Conservation (phyloP, 192 early-diverging fungal species). For the Lobosporangium transversale region DNA sequence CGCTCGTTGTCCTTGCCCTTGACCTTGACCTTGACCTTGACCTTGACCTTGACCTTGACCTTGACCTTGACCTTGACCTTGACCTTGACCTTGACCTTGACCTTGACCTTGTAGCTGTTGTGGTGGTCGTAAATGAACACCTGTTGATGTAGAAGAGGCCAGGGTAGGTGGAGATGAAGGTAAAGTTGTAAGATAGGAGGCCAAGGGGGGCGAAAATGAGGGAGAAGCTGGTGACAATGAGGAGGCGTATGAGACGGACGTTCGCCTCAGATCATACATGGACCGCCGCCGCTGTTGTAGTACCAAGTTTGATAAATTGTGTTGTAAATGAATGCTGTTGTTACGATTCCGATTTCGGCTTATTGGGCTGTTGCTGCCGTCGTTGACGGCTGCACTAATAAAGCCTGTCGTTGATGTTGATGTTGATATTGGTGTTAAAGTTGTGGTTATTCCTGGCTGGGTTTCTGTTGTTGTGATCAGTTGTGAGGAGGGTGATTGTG, state of each 20-base stretch:
- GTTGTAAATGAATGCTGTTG: conserved; percentile 46
- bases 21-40: neutral
- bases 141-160: neutral
- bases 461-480: conserved; percentile 1
- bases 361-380: neutral
- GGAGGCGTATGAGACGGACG: conserved; percentile 12
- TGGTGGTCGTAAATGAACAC: neutral
- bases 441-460: neutral
- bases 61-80: neutral
- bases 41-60: neutral
- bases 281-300: conserved; percentile 33
- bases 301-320: conserved; percentile 37
- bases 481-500: conserved; percentile 1
- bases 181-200: neutral
- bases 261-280: conserved; percentile 23
- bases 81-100: neutral
- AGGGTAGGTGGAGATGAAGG: neutral
- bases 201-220: neutral
- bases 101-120: neutral
- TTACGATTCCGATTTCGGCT: conserved; percentile 22
- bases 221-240: neutral
- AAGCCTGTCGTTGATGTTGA: conserved; percentile 8
- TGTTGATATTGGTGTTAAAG: neutral
- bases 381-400: neutral
- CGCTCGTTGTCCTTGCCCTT: neutral